Evolutionary conservation across 2,329 filamentous ascomycete species (phyloP).

Genomic region (Aspergillus pseudonomiae): DNA sequence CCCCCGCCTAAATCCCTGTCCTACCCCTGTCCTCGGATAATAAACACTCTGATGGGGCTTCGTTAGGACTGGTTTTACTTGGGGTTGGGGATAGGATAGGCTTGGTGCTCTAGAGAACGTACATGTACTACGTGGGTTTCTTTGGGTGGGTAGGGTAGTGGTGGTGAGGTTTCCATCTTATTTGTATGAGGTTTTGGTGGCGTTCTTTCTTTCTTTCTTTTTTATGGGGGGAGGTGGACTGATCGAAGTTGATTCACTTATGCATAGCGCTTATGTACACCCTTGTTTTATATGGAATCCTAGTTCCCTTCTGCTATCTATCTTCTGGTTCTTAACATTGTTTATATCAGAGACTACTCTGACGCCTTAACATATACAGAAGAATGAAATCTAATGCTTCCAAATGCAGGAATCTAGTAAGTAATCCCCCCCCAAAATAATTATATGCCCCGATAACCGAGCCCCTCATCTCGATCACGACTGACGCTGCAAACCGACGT

Average conservation of each 20-base stretch:
- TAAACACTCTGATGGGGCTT: neutral
- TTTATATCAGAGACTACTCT: no score
- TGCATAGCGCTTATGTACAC: neutral
- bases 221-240: neutral
- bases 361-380: no score
- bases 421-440: no score
- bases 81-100: neutral
- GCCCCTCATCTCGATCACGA: neutral
- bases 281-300: neutral
- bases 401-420: no score
- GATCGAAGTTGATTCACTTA: no score
- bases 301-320: neutral
- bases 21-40: neutral
- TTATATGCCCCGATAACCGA: neutral
- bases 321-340: no score
- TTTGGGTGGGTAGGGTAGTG: neutral
- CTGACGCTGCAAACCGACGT: neutral
- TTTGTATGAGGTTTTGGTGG: neutral
- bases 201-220: neutral
- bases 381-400: no score
- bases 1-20: neutral
- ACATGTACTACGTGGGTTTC: neutral
- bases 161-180: neutral
- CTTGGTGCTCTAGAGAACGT: neutral
- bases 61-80: neutral